Percentiles rank a stretch among this genome's conserved stretches.
Conservation (phyloP, 1,284 basidiomycete species). For the Mycosarcoma mackinlayi region DNA sequence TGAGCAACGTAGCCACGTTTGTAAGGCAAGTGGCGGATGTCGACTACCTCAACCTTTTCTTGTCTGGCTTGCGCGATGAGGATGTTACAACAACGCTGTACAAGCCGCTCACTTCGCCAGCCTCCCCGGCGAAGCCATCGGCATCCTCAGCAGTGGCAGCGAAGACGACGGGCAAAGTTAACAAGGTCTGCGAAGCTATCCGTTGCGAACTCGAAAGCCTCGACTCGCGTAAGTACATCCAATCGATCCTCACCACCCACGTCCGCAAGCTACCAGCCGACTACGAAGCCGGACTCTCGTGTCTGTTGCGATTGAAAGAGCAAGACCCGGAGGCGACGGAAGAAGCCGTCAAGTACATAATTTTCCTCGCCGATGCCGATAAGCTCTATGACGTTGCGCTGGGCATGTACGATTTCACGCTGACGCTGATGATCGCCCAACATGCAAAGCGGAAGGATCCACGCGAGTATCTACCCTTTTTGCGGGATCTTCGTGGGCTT, state of each 20-base stretch:
- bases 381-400: conserved; percentile 91
- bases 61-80: conserved; percentile 76
- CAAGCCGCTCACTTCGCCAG: conserved; percentile 44
- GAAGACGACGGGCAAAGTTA: conserved; percentile 73
- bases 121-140: background rate
- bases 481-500: conserved; percentile 85
- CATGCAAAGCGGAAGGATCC: conserved; percentile 97
- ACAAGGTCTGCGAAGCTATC: conserved; percentile 82
- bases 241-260: conserved; percentile 89
- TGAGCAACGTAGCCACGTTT: conserved; percentile 72
- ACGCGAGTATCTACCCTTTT: conserved; percentile 95
- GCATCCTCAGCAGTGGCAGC: background rate
- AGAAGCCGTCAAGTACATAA: conserved; percentile 97
- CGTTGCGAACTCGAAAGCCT: conserved; percentile 77
- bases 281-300: conserved; percentile 82
- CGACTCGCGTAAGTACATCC: conserved; percentile 83
- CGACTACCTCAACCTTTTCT: conserved; percentile 92
- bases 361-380: conserved; percentile 95
- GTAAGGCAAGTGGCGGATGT: conserved; percentile 87
- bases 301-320: conserved; percentile 85
- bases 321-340: conserved; percentile 79
- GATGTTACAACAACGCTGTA: conserved; percentile 69
- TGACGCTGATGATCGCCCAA: conserved; percentile 95
- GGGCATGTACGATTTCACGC: conserved; percentile 97
- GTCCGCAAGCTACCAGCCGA: conserved; percentile 92